phyloP scores from a whole-genome alignment of 768 basidiomycete genomes.

The Agrocybe pediades region DNA sequence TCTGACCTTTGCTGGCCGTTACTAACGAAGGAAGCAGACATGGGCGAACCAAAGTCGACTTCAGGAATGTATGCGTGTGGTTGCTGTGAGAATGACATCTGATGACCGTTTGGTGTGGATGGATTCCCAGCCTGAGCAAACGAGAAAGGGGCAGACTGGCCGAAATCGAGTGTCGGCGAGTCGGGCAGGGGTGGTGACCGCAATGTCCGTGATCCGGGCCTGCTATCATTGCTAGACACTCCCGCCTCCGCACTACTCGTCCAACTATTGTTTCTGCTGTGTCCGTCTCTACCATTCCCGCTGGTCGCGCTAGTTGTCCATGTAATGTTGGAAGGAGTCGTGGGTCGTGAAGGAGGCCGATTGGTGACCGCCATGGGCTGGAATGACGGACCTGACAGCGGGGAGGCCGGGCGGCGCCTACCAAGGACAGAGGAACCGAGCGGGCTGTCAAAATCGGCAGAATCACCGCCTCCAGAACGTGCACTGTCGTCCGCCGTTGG shows the following conservation, averaged over 20 bases:
- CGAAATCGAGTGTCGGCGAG: conserved; percentile 50
- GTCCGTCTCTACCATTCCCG: conserved; percentile 27
- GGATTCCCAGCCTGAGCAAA: conserved; percentile 26
- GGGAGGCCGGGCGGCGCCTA: conserved; percentile 72
- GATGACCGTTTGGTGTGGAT: conserved; percentile 30
- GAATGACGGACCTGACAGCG: conserved; percentile 60
- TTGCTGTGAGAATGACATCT: conserved; percentile 30
- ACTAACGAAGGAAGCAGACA: conserved; percentile 38
- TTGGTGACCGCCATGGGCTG: conserved; percentile 50
- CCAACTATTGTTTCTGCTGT: conserved; percentile 64
- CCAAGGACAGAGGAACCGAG: conserved; percentile 54
- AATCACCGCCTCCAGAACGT: conserved; percentile 30
- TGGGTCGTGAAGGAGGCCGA: conserved; percentile 61
- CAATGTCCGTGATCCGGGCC: conserved; percentile 36
- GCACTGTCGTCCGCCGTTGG: conserved; percentile 38
- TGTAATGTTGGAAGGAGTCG: conserved; percentile 73
- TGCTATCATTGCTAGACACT: conserved; percentile 32
- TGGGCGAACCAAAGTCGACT: conserved; percentile 49
- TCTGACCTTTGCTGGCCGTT: conserved; percentile 53
- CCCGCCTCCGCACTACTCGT: conserved; percentile 44
- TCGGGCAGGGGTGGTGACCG: conserved; percentile 63
- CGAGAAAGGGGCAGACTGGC: conserved; percentile 29
- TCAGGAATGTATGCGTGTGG: conserved; percentile 48
- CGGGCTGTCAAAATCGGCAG: conserved; percentile 45
- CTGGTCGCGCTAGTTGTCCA: conserved; percentile 49